Evolutionary conservation across 2,329 filamentous ascomycete species (phyloP), one percentile per base, ranked within the genome.

Genomic region (Fusarium sp.): DNA sequence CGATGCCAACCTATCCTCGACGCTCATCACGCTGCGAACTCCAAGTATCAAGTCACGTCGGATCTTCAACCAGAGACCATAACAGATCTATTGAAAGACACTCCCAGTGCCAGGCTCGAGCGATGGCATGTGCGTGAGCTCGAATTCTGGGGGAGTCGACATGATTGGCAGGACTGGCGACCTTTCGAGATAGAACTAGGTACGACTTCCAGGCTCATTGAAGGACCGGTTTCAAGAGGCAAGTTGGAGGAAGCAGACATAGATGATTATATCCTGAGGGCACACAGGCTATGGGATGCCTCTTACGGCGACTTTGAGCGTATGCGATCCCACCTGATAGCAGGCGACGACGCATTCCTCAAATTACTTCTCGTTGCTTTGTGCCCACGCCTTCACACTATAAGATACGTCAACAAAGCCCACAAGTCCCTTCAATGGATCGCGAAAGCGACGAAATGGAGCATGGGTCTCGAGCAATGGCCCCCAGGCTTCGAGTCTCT

Each of bases 141-240:
- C 9, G 67, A 70, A 4, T 32, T 66, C 3, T 70, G 68, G 68
- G 68, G 68, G 2, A 66, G 34, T 9, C 68, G 68, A 17, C 4
- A 21, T 3, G 12, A 1, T 2, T 70, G 51, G 65, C 11, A 32
- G 4, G 68, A 67, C 8, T 70, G 68, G 68, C 57, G 62, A 7
- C 2, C 42, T 2, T 56, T 65, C 57, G 20, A 14, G 19, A 21
- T 48, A 5, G 9, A n/a, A 3, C 4, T 17, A 17, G 23, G 30
- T 1, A n/a, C 28, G 1, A 3, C 21, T 5, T 45, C 50, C 21
- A 2, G 4, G 8, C 24, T 59, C 17, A 23, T 43, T 1, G 26
- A 39, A 1, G 34, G 8, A 4, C 7, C 19, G 1, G 20, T 56
- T 5, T 32, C 34, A 2, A 49, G 38, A 14, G 9, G 12, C 1